Base-by-base conservation (phyloP, 352 stramenopile genomes). In the Aphanomyces stellatus region DNA sequence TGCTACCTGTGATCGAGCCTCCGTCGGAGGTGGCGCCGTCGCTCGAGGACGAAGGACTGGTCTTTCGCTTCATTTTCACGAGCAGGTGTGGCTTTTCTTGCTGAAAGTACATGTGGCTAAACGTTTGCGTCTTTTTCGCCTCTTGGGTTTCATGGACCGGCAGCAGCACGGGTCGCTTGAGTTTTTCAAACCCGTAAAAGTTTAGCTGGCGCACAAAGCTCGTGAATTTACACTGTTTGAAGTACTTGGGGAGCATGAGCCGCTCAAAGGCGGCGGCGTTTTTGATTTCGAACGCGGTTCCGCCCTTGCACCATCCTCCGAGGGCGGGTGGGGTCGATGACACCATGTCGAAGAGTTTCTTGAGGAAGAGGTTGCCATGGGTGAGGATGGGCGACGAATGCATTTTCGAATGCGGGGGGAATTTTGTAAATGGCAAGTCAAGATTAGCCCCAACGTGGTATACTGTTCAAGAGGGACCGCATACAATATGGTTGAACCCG, bases 31-130 rank as follows among this genome's bases (percentile, higher is more conserved):
- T n/a, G n/a, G n/a, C n/a, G n/a, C n/a, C n/a, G n/a, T n/a, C n/a
- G n/a, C n/a, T n/a, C n/a, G n/a, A n/a, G n/a, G n/a, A n/a, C n/a
- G n/a, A n/a, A n/a, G n/a, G n/a, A n/a, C n/a, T 62, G 31, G 62
- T 69, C 28, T 69, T 69, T 4, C 62, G 62, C 30, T 69, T 69
- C 57, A 79, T 79, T 46, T 78, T 67, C n/a, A 43, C 43, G 7
- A 79, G 41, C n/a, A 79, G 59, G 11, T 78, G 31, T 8, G 69
- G 73, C 34, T 69, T 63, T 11, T 66, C 60, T 2, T 60, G 43
- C 5, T 67, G 24, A 48, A 78, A 78, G 22, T 76, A 31, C 24
- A 62, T 43, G 56, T 78, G 73, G n/a, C 62, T 56, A 51, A 78
- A 78, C 42, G 75, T 69, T 68, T 62, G 75, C 8, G 25, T 40